Evolutionary conservation across 1,284 basidiomycete genomes (phyloP), one percentile per base, ranked within the genome.

Genomic region (Ganoderma lingzhi): DNA sequence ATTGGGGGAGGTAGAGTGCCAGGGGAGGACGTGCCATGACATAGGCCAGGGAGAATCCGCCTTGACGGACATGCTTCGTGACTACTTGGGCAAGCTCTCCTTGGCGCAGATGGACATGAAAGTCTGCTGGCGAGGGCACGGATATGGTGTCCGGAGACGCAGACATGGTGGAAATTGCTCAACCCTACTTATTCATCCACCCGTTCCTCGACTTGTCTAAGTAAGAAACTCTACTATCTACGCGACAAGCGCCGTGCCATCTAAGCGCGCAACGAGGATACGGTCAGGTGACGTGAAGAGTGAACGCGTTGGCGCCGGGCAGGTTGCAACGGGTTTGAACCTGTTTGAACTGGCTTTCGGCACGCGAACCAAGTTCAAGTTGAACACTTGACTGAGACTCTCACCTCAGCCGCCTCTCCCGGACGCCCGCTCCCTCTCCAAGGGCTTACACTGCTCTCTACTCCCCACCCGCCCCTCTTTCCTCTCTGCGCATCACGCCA

Each of bases 91-190:
- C 92, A 76, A 98, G 84, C 45, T 88, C 82, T 45, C 94, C 96
- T 80, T 99, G 96, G 58, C 98, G 91, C 44, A 99, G 90, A 80
- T 99, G 98, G 71, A 99, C 97, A 84, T 99, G 97, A 79, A 97
- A 98, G 84, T 98, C 96, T 59, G 96, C 95, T 23, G 96, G 96
- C 0, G 93, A 89, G 8, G 86, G 80, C 59, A 96, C 80, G 60
- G 83, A 78, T 66, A 90, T 84, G 63, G 84, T 82, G 76, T 83
- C 81, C 70, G 74, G 70, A 10, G 64, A 69, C 65, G 58, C 60
- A 32, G 68, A 70, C 68, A 66, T 70, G 53, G 63, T 65, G 48
- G 67, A 51, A 30, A 30, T n/a, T 5, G 32, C n/a, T 28, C 30
- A 53, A 42, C 5, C 35, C 39, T 41, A 3, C n/a, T 4, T 35